Conservation (phyloP, 2,329 filamentous ascomycete genomes). For the Huntiella omanensis region DNA sequence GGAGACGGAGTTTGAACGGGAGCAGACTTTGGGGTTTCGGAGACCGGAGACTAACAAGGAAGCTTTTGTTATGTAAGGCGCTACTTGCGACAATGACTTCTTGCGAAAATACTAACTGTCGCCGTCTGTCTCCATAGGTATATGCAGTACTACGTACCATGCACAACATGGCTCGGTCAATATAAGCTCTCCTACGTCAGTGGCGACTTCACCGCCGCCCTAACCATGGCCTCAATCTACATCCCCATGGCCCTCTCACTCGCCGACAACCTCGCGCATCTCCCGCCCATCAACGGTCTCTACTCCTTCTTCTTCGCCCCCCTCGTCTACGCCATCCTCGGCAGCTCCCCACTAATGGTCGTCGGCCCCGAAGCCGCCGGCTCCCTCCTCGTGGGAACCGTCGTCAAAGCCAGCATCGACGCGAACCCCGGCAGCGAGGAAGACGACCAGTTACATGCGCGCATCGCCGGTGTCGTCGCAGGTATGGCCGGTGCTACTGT, state of each 20-base stretch:
- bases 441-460: slow-evolving; percentile 49
- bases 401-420: slow-evolving; percentile 61
- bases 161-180: slow-evolving; percentile 75
- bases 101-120: not conserved
- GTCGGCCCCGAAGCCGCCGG: slow-evolving; percentile 90
- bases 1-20: too few species aligned
- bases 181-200: slow-evolving; percentile 67
- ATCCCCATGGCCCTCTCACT: slow-evolving; percentile 92
- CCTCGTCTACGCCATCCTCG: slow-evolving; percentile 74
- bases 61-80: slow-evolving; percentile 5
- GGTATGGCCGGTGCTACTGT: slow-evolving; percentile 78
- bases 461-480: slow-evolving; percentile 73
- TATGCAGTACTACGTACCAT: slow-evolving; percentile 79
- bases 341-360: slow-evolving; percentile 82
- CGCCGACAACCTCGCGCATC: slow-evolving; percentile 77
- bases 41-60: slow-evolving; percentile 3
- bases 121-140: slow-evolving; percentile 38
- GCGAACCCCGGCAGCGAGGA: slow-evolving; percentile 44
- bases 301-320: slow-evolving; percentile 92
- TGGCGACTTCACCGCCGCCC: slow-evolving; percentile 70
- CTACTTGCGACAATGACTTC: not conserved
- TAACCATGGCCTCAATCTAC: slow-evolving; percentile 98
- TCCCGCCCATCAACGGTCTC: slow-evolving; percentile 81
- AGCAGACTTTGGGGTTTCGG: too few species aligned
- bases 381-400: slow-evolving; percentile 72